Evolutionary conservation across 1,139 yeast species (phyloP).

Genomic region (Geotrichum histeridarum): DNA sequence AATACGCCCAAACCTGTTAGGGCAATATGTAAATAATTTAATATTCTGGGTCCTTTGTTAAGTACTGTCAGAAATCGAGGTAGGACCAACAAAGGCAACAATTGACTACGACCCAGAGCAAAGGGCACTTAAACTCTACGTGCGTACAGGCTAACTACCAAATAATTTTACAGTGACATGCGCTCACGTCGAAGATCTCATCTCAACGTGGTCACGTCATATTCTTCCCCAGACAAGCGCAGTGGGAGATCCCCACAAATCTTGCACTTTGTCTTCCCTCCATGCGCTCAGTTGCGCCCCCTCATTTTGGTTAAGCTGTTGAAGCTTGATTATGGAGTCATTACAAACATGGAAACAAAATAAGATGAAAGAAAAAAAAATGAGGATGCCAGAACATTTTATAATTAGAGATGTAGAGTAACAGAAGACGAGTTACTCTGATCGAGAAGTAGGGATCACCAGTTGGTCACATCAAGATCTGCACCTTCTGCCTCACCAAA

Average conservation of each 20-base stretch:
- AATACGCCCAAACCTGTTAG: too few species aligned
- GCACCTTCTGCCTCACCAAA: slow-evolving; percentile 82
- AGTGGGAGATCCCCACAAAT: background rate
- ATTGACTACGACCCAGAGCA: too few species aligned
- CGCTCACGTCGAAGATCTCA: too few species aligned
- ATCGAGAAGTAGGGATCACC: slow-evolving; percentile 45
- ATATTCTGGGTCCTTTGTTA: too few species aligned
- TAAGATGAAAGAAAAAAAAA: background rate
- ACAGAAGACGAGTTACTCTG: background rate
- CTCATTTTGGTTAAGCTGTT: slow-evolving; percentile 5
- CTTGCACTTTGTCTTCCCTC: background rate
- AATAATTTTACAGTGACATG: too few species aligned
- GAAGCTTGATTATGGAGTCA: slow-evolving; percentile 9
- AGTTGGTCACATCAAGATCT: slow-evolving; percentile 64
- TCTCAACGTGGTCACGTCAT: too few species aligned
- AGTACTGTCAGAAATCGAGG: too few species aligned
- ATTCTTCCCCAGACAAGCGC: too few species aligned
- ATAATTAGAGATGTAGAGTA: background rate
- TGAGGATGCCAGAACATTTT: background rate
- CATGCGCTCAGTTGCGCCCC: background rate
- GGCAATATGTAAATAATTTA: too few species aligned
- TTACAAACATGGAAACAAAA: slow-evolving; percentile 4
- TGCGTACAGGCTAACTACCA: too few species aligned
- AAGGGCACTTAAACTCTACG: too few species aligned
- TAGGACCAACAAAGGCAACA: too few species aligned